phyloP scores from a whole-genome alignment of 2,329 filamentous ascomycete genomes.

The Ustilaginoidea virens region DNA sequence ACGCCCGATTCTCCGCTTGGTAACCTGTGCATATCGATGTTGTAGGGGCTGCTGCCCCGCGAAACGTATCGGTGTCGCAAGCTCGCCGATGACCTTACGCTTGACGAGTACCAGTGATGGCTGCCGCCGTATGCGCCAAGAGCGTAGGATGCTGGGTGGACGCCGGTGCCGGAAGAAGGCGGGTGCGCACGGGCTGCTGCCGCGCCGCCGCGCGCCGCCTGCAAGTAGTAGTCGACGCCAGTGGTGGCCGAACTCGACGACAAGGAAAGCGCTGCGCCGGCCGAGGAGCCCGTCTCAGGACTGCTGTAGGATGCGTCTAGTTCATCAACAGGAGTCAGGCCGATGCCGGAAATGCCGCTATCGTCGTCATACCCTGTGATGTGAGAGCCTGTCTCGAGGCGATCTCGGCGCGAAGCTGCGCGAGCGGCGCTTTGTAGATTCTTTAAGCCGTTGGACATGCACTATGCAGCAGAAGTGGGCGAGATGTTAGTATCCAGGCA shows the following conservation, averaged over 20 bases:
- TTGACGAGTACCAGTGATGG: slow-evolving; percentile 35
- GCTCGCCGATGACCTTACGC: slow-evolving; percentile 32
- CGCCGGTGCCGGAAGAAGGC: slow-evolving; percentile 4
- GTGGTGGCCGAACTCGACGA: slow-evolving; percentile 20
- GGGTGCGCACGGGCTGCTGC: slow-evolving; percentile 1
- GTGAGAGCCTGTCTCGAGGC: slow-evolving; percentile 28
- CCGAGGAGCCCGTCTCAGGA: slow-evolving; percentile 32
- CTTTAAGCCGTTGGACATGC: slow-evolving; percentile 72
- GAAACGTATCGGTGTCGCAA: slow-evolving; percentile 18
- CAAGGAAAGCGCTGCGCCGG: slow-evolving; percentile 20
- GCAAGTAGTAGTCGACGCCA: not conserved
- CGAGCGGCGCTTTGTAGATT: slow-evolving; percentile 59
- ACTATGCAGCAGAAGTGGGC: slow-evolving; percentile 29
- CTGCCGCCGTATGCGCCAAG: slow-evolving; percentile 13
- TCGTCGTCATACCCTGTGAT: slow-evolving; percentile 47
- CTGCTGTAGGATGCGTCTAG: slow-evolving; percentile 41
- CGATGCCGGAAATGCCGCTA: slow-evolving; percentile 51
- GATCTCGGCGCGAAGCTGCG: slow-evolving; percentile 49
- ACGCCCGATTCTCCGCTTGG: slow-evolving; percentile 47
- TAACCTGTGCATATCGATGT: slow-evolving; percentile 29
- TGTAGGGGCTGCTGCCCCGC: slow-evolving; percentile 28
- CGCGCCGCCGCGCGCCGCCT: not conserved
- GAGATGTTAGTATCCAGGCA: no score
- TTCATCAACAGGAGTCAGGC: slow-evolving; percentile 43
- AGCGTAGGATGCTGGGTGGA: slow-evolving; percentile 6